Percentiles rank a stretch among this genome's conserved stretches.
phyloP scores from a whole-genome alignment of 1,139 yeast species.

The Eremothecium cymbalariae region DNA sequence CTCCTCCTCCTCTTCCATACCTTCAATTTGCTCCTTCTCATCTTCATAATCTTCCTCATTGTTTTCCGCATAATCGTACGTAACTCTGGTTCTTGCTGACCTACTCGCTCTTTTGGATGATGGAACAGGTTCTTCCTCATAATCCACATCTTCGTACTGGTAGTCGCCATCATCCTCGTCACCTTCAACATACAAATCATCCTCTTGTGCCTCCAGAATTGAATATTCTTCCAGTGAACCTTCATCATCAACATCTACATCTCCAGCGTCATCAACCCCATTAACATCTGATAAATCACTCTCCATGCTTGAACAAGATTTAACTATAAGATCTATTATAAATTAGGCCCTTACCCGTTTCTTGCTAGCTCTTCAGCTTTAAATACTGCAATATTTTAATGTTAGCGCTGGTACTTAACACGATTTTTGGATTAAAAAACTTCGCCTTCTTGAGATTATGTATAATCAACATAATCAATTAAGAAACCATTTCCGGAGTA shows the following conservation, averaged over 20 bases:
- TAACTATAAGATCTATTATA: no score
- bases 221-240: constrained; percentile 11
- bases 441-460: no score
- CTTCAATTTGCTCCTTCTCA: constrained; percentile 15
- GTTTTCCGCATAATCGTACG: constrained; percentile 11
- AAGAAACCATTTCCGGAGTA: no score
- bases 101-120: constrained; percentile 13
- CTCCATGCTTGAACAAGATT: constrained; percentile 6
- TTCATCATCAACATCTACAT: constrained; percentile 2
- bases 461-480: no score
- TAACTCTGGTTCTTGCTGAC: constrained; percentile 12
- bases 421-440: no score
- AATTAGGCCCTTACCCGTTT: no score
- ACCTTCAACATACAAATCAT: constrained; percentile 13
- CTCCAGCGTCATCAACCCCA: constrained; percentile 7
- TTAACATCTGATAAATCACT: constrained; percentile 12
- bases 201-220: constrained; percentile 12
- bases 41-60: constrained; percentile 17
- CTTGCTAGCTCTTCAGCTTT: no score
- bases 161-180: constrained; percentile 13
- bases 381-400: no score
- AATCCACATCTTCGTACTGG: constrained; percentile 19
- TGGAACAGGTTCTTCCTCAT: constrained; percentile 15
- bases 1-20: constrained; percentile 17
- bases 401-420: no score